Percentiles rank a stretch among this genome's conserved stretches.
Evolutionary conservation across 495 filamentous ascomycete genomes (phyloP).

Genomic region (Aspergillus ellipticus): DNA sequence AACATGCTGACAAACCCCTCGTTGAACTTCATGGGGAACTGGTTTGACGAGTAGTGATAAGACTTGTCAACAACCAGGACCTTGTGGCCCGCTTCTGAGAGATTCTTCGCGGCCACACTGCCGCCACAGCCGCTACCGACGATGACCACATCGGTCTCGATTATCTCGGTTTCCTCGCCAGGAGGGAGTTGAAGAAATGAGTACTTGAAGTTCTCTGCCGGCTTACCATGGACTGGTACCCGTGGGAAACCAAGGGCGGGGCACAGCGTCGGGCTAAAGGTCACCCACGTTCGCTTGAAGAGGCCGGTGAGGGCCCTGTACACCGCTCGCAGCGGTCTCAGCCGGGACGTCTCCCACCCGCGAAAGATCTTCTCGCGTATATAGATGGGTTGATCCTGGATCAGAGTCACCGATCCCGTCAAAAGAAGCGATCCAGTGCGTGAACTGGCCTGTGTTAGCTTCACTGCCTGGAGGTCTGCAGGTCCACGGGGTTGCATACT

Average conservation of each 20-base stretch:
- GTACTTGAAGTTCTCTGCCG: slow-evolving; percentile 51
- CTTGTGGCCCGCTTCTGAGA: slow-evolving; percentile 68
- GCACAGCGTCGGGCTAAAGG: slow-evolving; percentile 53
- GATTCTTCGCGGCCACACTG: slow-evolving; percentile 74
- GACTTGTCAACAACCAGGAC: slow-evolving; percentile 84
- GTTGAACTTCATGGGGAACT: slow-evolving; percentile 67
- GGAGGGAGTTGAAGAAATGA: slow-evolving; percentile 50
- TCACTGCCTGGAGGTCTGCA: slow-evolving; percentile 5
- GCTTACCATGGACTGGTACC: slow-evolving; percentile 57
- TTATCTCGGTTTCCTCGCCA: slow-evolving; percentile 41
- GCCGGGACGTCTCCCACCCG: slow-evolving; percentile 54
- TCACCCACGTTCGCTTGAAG: slow-evolving; percentile 56
- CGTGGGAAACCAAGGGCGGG: slow-evolving; percentile 60
- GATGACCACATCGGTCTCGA: slow-evolving; percentile 80
- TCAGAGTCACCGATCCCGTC: slow-evolving; percentile 59
- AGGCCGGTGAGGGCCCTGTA: slow-evolving; percentile 54
- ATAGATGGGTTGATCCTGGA: slow-evolving; percentile 59
- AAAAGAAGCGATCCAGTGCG: slow-evolving; percentile 63
- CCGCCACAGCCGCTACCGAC: slow-evolving; percentile 86
- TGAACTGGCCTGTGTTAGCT: slow-evolving; percentile 44
- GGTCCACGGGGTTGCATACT: slow-evolving; percentile 36
- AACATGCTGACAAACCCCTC: slow-evolving; percentile 59
- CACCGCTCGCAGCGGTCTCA: slow-evolving; percentile 54
- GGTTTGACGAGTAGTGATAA: slow-evolving; percentile 65
- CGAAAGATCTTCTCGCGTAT: slow-evolving; percentile 59